Percentiles rank a stretch among this genome's conserved stretches.
These are phyloP conservation scores for Leccinum uliginosum DNA, from an alignment of 768 basidiomycete species.

Conservation along the genomic window DNA sequence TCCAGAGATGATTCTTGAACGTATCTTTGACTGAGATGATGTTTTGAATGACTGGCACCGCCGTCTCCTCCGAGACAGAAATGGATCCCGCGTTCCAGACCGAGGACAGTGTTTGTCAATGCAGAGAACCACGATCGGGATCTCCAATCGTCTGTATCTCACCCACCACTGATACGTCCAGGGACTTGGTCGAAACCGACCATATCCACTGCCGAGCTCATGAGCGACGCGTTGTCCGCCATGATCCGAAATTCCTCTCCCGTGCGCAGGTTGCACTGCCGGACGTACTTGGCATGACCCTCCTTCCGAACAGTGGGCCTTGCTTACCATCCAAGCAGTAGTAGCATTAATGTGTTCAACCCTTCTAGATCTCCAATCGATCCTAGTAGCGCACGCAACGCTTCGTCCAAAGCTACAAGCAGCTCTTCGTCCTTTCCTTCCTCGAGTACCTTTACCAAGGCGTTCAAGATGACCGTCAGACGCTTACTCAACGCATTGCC, in stretches of 20 bases:
- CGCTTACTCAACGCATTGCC: slow-evolving; percentile 86
- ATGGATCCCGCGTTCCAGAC: too few relatives aligned
- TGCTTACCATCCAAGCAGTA: slow-evolving; percentile 78
- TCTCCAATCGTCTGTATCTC: too few relatives aligned
- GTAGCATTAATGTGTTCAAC: slow-evolving; percentile 82
- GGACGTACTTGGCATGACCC: slow-evolving; percentile 29
- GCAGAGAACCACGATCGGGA: too few relatives aligned
- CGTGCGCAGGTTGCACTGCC: slow-evolving; percentile 81
- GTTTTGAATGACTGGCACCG: too few relatives aligned
- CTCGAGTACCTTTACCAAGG: slow-evolving; percentile 78
- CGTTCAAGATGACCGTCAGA: slow-evolving; percentile 69
- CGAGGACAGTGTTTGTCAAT: too few relatives aligned
- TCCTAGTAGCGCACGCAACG: slow-evolving; percentile 65
- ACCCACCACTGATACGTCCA: too few relatives aligned
- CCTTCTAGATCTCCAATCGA: slow-evolving; percentile 87
- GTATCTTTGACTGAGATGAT: too few relatives aligned
- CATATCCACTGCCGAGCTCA: slow-evolving; percentile 95
- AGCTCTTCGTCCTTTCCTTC: slow-evolving; percentile 68
- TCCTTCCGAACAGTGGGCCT: slow-evolving; percentile 25
- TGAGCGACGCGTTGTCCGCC: slow-evolving; percentile 46
- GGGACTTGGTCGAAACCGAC: slow-evolving; percentile 32
- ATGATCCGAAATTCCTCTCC: slow-evolving; percentile 87
- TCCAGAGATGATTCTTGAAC: too few relatives aligned
- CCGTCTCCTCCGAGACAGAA: too few relatives aligned
- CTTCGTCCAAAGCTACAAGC: slow-evolving; percentile 63